Evolutionary conservation across 2,329 filamentous ascomycete species (phyloP).

Genomic region (Pseudogymnoascus sp.): DNA sequence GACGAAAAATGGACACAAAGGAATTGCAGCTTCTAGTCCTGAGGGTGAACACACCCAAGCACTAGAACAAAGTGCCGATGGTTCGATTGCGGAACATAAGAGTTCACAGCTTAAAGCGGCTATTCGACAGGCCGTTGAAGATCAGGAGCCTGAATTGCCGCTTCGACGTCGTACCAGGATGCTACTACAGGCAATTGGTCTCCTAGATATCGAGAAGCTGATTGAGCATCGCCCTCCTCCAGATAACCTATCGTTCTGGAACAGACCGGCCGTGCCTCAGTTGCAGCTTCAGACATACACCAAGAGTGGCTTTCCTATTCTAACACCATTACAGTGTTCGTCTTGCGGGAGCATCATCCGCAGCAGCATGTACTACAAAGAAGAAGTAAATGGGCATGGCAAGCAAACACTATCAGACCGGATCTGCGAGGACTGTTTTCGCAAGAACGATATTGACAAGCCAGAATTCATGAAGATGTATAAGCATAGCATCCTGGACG

Average conservation of each 20-base stretch:
- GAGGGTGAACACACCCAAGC: constrained; percentile 13
- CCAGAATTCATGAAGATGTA: constrained; percentile 27
- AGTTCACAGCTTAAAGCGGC: constrained; percentile 20
- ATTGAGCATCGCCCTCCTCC: constrained; percentile 29
- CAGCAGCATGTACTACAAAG: constrained; percentile 25
- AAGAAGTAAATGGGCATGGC: constrained; percentile 6
- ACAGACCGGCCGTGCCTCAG: constrained; percentile 22
- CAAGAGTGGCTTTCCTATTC: neutral
- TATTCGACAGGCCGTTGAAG: constrained; percentile 16
- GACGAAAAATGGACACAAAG: neutral
- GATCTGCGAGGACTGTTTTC: constrained; percentile 33
- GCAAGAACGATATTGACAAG: constrained; percentile 25
- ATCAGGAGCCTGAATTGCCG: neutral
- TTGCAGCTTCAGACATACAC: constrained; percentile 8
- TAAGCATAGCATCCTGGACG: constrained; percentile 15
- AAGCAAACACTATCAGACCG: neutral
- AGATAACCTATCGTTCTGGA: constrained; percentile 21
- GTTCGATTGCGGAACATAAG: constrained; percentile 7
- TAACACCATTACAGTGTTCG: neutral
- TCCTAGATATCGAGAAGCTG: constrained; percentile 34
- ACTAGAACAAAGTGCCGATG: constrained; percentile 16
- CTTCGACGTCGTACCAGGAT: constrained; percentile 24
- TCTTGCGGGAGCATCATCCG: constrained; percentile 21
- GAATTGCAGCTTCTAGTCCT: neutral
- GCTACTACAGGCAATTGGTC: constrained; percentile 29